These are phyloP conservation scores for Candida montana DNA, from an alignment of 805 yeast genomes.

Conservation along the genomic window DNA sequence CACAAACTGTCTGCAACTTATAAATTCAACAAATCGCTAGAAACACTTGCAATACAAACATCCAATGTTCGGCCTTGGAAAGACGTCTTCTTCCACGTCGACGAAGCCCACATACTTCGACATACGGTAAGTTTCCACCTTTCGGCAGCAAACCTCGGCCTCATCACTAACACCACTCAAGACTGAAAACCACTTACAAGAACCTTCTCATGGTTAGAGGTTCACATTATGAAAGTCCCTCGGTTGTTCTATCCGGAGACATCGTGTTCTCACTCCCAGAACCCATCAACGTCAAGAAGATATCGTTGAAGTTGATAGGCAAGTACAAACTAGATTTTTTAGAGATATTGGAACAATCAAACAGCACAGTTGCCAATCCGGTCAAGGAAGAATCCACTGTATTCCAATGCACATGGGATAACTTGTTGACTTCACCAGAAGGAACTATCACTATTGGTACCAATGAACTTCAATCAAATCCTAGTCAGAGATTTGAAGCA, in stretches of 20 bases:
- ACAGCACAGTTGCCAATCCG: slow-evolving; percentile 30
- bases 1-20: not conserved
- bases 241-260: slow-evolving; percentile 69
- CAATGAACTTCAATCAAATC: slow-evolving; percentile 9
- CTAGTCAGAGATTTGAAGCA: slow-evolving; percentile 6
- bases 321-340: slow-evolving; percentile 56
- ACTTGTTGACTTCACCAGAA: slow-evolving; percentile 31
- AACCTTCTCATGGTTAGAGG: slow-evolving; percentile 79
- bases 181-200: slow-evolving; percentile 32
- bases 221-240: slow-evolving; percentile 65
- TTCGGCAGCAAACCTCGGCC: not conserved
- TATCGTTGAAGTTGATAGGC: slow-evolving; percentile 59
- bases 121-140: slow-evolving; percentile 15
- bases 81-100: slow-evolving; percentile 12
- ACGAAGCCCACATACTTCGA: slow-evolving; percentile 26
- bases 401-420: slow-evolving; percentile 74
- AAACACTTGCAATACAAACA: too few relatives aligned
- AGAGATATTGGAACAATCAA: slow-evolving; percentile 37
- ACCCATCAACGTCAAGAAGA: slow-evolving; percentile 54
- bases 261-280: slow-evolving; percentile 68
- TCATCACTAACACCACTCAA: slow-evolving; percentile 1
- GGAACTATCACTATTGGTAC: slow-evolving; percentile 25
- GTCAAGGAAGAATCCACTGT: slow-evolving; percentile 50
- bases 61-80: slow-evolving; percentile 24
- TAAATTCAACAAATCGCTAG: too few relatives aligned